Conservation (phyloP, 129 eudicot species). For the Helianthus tuberosus region DNA sequence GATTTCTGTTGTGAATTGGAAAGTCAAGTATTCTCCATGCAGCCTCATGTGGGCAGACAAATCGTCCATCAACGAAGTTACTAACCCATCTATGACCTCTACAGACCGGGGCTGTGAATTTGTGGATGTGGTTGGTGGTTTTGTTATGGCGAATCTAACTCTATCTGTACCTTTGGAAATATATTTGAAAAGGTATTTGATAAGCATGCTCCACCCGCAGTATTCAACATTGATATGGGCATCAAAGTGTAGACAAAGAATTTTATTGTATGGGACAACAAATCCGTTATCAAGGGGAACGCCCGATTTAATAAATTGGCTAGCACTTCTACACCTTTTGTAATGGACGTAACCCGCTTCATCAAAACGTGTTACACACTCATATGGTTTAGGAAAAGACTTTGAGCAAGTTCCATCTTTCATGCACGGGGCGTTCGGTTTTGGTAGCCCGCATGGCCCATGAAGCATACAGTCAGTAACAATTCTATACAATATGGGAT, state of each 20-base stretch:
- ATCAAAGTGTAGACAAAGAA: background rate
- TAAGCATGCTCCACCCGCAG: too few relatives aligned
- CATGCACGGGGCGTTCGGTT: background rate
- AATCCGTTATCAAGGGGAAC: background rate
- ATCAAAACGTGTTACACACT: background rate
- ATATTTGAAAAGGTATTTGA: too few relatives aligned
- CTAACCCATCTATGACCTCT: too few relatives aligned
- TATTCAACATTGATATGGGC: too few relatives aligned
- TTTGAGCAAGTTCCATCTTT: background rate
- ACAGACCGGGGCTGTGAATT: too few relatives aligned
- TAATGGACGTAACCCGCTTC: constrained; percentile 7
- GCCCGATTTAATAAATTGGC: background rate
- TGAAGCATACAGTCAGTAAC: constrained; percentile 10
- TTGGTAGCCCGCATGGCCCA: background rate
- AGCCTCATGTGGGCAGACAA: too few relatives aligned
- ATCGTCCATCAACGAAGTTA: too few relatives aligned
- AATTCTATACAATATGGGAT: background rate
- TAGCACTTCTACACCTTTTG: background rate
- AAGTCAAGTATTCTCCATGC: too few relatives aligned
- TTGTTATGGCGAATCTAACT: too few relatives aligned
- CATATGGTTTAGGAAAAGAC: background rate
- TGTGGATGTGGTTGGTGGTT: too few relatives aligned
- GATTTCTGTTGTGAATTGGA: too few relatives aligned
- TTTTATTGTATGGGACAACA: background rate
- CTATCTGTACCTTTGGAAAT: too few relatives aligned